Conservation (phyloP, 1,284 basidiomycete genomes). For the Flammula alnicola region DNA sequence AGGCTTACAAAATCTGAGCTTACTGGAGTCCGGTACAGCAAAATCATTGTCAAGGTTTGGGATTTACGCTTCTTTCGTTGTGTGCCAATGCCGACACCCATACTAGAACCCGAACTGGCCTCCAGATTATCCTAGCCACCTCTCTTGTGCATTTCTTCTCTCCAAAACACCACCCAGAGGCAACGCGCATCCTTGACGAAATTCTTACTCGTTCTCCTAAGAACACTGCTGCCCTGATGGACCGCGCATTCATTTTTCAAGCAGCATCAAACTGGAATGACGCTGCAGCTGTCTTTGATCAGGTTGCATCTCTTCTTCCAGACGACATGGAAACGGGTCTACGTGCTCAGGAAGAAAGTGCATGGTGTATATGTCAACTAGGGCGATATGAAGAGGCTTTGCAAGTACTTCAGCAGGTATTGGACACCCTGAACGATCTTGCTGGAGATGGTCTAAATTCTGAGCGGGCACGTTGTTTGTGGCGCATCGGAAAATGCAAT, state of each 20-base stretch:
- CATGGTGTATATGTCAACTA: constrained; percentile 82
- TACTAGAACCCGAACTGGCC: constrained; percentile 58
- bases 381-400: constrained; percentile 58
- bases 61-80: background rate
- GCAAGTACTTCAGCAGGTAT: constrained; percentile 61
- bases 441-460: constrained; percentile 49
- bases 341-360: constrained; percentile 81
- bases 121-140: constrained; percentile 70
- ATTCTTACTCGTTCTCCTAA: constrained; percentile 67
- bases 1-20: constrained; percentile 64
- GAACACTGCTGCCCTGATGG: constrained; percentile 74
- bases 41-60: constrained; percentile 57
- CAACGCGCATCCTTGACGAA: constrained; percentile 74
- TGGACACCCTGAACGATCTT: constrained; percentile 57
- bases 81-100: background rate
- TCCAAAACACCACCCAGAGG: constrained; percentile 88
- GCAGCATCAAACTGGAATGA: constrained; percentile 70
- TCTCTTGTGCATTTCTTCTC: constrained; percentile 87
- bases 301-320: constrained; percentile 50
- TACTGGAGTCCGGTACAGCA: constrained; percentile 65
- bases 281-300: constrained; percentile 67
- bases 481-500: constrained; percentile 80
- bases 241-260: constrained; percentile 77
- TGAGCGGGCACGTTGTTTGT: constrained; percentile 80
- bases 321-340: constrained; percentile 56